A percentile compares a stretch with the other conserved stretches of the same genome.
Evolutionary conservation across 1,139 yeast species (phyloP).

Genomic region (Lodderomyces parapsilosis): DNA sequence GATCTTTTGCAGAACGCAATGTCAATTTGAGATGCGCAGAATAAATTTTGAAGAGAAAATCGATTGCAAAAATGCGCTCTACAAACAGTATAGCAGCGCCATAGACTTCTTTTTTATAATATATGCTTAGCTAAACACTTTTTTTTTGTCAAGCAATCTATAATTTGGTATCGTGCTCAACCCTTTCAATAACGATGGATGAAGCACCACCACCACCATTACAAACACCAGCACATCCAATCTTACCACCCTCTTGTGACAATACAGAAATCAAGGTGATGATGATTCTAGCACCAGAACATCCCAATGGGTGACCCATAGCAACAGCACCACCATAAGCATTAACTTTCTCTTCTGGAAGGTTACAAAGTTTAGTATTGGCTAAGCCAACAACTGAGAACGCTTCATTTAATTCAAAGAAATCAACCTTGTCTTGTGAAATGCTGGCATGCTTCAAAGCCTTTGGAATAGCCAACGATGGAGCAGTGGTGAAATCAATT

Average conservation of each 20-base stretch:
- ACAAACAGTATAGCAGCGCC: neutral
- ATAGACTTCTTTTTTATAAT: neutral
- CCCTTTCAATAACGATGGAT: constrained; percentile 28
- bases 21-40: neutral
- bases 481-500: constrained; percentile 91
- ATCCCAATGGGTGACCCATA: constrained; percentile 94
- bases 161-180: constrained; percentile 30
- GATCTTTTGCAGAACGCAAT: neutral
- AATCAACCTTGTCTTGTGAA: constrained; percentile 58
- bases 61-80: neutral
- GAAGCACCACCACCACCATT: constrained; percentile 99
- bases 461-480: constrained; percentile 90
- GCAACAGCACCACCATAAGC: constrained; percentile 99
- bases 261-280: constrained; percentile 79
- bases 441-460: constrained; percentile 86
- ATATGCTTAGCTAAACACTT: neutral
- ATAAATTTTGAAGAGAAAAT: neutral
- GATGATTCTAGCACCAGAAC: constrained; percentile 94
- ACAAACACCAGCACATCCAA: constrained; percentile 94
- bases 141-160: constrained; percentile 13
- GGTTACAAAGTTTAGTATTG: constrained; percentile 69
- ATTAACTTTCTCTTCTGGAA: constrained; percentile 72
- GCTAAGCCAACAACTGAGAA: constrained; percentile 95
- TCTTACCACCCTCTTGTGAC: constrained; percentile 78
- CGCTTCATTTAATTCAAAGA: constrained; percentile 93